Conservation (phyloP, 2,329 filamentous ascomycete species). For the Xylaria digitata region DNA sequence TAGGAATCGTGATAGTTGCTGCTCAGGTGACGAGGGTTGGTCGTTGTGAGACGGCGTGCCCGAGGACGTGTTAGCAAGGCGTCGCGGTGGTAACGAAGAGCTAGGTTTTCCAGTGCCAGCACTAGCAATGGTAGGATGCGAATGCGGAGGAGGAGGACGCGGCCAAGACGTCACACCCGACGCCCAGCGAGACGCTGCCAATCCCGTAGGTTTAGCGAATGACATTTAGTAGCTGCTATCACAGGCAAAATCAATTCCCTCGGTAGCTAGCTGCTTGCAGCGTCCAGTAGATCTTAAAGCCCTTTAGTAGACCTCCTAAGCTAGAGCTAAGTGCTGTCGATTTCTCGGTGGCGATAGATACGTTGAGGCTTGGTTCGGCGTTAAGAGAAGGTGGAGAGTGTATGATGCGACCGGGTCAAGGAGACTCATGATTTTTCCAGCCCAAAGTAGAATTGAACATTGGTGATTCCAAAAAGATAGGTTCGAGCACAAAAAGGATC, state of each 20-base stretch:
- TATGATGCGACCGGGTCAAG: not conserved
- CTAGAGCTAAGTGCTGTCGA: no score
- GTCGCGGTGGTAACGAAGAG: not conserved
- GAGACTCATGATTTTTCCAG: constrained; percentile 13
- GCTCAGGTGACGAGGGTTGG: constrained; percentile 38
- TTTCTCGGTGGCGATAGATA: no score
- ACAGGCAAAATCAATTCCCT: no score
- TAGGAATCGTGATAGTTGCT: constrained; percentile 66
- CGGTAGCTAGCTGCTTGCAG: no score
- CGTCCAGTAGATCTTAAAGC: no score
- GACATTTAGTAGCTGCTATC: not conserved
- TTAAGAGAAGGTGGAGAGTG: not conserved
- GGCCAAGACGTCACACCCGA: constrained; percentile 33
- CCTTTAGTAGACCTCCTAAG: no score
- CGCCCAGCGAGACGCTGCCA: constrained; percentile 45
- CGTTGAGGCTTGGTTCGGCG: not conserved
- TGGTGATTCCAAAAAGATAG: not conserved
- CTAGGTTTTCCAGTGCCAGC: not conserved
- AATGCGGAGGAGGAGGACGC: constrained; percentile 21
- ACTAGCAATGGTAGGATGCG: not conserved
- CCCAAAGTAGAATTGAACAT: not conserved
- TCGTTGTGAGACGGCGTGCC: constrained; percentile 18
- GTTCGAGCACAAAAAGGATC: not conserved
- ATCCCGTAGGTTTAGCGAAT: constrained; percentile 28
- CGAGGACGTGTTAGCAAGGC: constrained; percentile 18